Base-by-base conservation (phyloP, 208 protist species). In the Acanthamoeba sp. region DNA sequence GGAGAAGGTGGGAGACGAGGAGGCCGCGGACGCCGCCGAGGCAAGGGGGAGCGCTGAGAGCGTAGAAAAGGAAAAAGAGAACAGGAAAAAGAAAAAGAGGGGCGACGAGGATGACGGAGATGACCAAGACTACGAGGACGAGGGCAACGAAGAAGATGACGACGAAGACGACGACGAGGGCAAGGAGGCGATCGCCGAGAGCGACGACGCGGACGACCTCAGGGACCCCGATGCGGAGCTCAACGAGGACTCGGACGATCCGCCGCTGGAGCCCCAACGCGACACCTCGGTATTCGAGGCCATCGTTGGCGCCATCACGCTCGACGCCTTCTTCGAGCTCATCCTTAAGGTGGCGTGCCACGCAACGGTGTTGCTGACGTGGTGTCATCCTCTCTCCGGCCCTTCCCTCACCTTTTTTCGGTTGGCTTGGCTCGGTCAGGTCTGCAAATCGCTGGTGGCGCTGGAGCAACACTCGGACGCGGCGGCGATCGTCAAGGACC, bases 241-340 rank as follows among this genome's bases (percentile, higher is more conserved):
- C 0, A 32, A 38, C 18, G 24, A 85, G 12, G 48, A 88, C 7
- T n/a, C 24, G 27, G 50, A 88, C n/a, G 45, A 40, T 2, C 10
- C n/a, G 4, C n/a, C 48, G 80, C 42, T 64, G 27, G 50, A 34
- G 45, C n/a, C 48, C 9, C 24, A 40, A 18, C 50, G 48, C 3
- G 50, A 78, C 69, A 93, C 90, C 20, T 82, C 42, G 18, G 90
- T 93, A n/a, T 59, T 82, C 32, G 90, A 93, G 40, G 90, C 59
- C 69, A 52, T 93, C 36, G 90, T 93, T 6, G n/a, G 2, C n/a
- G 69, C 69, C 64, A 69, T 93, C 36, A 66, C 32, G 9, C 12
- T 76, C 10, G 90, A 84, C 2, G 34, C 16, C 32, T 93, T 62
- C 66, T 84, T 76, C 38, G 90, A 93, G 20, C 90, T 93, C 52